Percentiles rank a stretch among this genome's conserved stretches.
Evolutionary conservation across 306 rosid genomes (phyloP).

Genomic region (Trifolium pratense): DNA sequence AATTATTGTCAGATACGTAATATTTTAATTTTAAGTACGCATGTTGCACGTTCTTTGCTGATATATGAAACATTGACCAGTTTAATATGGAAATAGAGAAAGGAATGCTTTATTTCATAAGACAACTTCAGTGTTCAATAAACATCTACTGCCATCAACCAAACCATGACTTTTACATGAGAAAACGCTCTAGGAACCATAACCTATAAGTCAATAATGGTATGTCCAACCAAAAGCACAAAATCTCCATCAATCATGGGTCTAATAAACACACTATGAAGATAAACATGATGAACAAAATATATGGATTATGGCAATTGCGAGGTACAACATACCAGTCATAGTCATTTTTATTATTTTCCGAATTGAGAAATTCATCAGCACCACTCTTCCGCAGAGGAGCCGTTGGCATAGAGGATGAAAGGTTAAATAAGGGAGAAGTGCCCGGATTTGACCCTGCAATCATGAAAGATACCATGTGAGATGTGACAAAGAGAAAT

Average conservation of each 20-base stretch:
- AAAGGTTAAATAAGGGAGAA: conserved; percentile 65
- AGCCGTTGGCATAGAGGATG: conserved; percentile 59
- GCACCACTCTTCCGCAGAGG: conserved; percentile 64
- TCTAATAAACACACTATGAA: conserved; percentile 28
- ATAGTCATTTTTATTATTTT: conserved; percentile 81
- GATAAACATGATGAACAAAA: background rate
- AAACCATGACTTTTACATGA: background rate
- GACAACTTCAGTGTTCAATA: conserved; percentile 3
- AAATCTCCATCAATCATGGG: conserved; percentile 14
- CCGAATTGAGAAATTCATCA: conserved; percentile 83
- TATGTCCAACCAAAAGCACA: conserved; percentile 2
- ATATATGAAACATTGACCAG: conserved; percentile 1
- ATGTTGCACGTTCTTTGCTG: background rate
- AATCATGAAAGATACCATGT: conserved; percentile 32
- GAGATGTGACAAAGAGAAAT: conserved; percentile 9
- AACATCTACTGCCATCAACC: background rate
- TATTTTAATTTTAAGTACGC: conserved; percentile 14
- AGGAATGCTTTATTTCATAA: conserved; percentile 1
- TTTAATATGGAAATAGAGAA: conserved; percentile 12
- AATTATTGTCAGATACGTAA: background rate
- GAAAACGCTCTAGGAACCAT: conserved; percentile 2
- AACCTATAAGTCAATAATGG: conserved; percentile 7
- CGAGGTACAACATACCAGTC: conserved; percentile 67
- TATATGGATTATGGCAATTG: background rate
- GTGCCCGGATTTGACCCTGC: conserved; percentile 66